Evolutionary conservation across 768 basidiomycete genomes (phyloP).

Genomic region (Leucocoprinus birnbaumii): DNA sequence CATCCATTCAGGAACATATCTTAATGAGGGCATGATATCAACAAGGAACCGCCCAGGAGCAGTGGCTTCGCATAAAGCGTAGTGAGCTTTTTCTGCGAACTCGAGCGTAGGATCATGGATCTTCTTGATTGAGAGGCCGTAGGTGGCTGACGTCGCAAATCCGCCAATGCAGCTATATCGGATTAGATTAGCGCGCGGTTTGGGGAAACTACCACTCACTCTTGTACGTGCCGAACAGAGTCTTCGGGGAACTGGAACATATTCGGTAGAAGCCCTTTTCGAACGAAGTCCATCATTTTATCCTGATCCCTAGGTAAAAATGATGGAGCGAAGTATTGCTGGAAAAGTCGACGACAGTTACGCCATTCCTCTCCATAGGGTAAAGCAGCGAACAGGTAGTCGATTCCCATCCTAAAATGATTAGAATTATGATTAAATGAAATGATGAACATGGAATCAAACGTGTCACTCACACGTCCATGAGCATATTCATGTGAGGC

Average conservation of each 20-base stretch:
- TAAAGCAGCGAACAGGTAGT: conserved; percentile 8
- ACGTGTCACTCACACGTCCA: conserved; percentile 6
- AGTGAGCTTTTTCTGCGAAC: conserved; percentile 3
- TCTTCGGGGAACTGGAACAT: conserved; percentile 7
- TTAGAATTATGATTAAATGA: too few species aligned
- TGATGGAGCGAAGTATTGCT: too few species aligned
- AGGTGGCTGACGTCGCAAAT: conserved; percentile 7
- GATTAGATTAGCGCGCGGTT: background rate
- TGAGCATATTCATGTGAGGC: conserved; percentile 4
- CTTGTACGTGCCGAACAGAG: conserved; percentile 2
- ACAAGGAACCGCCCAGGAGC: conserved; percentile 12
- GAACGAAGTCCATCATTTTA: conserved; percentile 3
- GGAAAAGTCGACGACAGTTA: conserved; percentile 13
- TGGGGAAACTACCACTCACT: background rate
- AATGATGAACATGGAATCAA: too few species aligned
- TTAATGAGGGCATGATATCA: conserved; percentile 1
- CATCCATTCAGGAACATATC: conserved; percentile 13
- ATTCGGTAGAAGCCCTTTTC: conserved; percentile 9
- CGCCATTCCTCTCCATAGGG: conserved; percentile 13
- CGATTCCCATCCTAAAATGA: conserved; percentile 9
- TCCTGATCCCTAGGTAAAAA: conserved; percentile 7
- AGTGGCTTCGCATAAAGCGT: background rate
- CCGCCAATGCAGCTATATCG: conserved; percentile 8
- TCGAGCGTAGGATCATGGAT: conserved; percentile 4
- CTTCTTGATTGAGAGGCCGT: conserved; percentile 5